Percentiles rank a stretch among this genome's conserved stretches.
Conservation (phyloP, 2,329 filamentous ascomycete genomes). For the Sordariomycetes sp. region DNA sequence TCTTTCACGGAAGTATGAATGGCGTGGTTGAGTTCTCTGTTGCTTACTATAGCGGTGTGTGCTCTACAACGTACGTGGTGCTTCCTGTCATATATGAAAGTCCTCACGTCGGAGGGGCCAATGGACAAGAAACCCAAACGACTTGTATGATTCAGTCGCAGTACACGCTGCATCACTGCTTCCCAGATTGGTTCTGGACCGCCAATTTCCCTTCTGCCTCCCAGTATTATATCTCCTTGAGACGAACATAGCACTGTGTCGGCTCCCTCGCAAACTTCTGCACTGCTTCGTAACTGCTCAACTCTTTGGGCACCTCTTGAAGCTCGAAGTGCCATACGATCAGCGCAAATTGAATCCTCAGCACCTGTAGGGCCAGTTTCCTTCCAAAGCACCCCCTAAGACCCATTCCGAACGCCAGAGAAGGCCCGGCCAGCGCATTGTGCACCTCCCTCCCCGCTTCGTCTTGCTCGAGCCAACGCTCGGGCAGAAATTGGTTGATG, state of each 20-base stretch:
- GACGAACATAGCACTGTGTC: conserved; percentile 16
- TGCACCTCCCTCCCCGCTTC: conserved; percentile 8
- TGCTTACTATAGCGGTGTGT: too few relatives aligned
- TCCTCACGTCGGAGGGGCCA: too few relatives aligned
- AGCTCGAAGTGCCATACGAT: conserved; percentile 7
- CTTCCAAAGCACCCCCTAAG: conserved; percentile 4
- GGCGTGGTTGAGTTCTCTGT: too few relatives aligned
- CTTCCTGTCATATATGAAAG: too few relatives aligned
- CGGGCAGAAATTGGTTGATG: conserved; percentile 19
- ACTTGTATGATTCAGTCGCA: too few relatives aligned
- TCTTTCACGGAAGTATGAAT: too few relatives aligned
- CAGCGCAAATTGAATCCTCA: conserved; percentile 5
- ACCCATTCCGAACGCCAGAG: conserved; percentile 4
- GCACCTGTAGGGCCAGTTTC: conserved; percentile 4
- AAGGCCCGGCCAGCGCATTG: conserved; percentile 13
- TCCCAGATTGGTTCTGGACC: too few relatives aligned
- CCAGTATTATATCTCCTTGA: too few relatives aligned
- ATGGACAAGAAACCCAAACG: too few relatives aligned
- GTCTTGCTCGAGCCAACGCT: conserved; percentile 21
- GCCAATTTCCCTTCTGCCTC: too few relatives aligned
- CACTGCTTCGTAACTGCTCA: conserved; percentile 14
- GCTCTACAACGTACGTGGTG: too few relatives aligned
- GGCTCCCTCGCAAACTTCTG: conserved; percentile 21
- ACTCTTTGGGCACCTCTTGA: conserved; percentile 4
- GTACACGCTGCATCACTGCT: too few relatives aligned